Evolutionary conservation across 1,139 yeast species (phyloP), one percentile per base, ranked within the genome.

Genomic region (Tardiomyces blankii): DNA sequence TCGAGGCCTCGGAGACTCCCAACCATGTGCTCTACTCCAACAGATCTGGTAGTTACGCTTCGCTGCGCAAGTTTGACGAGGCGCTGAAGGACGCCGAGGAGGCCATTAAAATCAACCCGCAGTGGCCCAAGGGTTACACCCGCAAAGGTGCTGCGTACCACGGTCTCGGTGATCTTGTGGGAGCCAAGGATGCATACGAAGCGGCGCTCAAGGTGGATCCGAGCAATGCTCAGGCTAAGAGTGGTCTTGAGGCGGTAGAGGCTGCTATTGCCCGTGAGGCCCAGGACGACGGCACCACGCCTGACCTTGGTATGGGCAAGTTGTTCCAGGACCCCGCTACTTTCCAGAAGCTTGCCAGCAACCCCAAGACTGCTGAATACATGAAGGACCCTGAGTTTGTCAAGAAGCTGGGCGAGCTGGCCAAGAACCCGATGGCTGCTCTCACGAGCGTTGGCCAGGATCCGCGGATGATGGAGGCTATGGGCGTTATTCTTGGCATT

Each of bases 41-140:
- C 69, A 80, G 97, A 65, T 88, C 96, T n/a, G 98, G 95, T 11
- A 77, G 87, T 47, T 82, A 82, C 59, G 84, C 96, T 2, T 85
- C 96, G 13, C 67, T 82, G 67, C 81, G 81, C 61, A 68, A 87
- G 55, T 91, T 80, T 59, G 65, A 67, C 33, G 70, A 80, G 51
- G 97, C 97, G 2, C 71, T 87, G 49, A 70, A 73, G 47, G 97
- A 91, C 64, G 97, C 97, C 23, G 69, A 84, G 51, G 77, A 82
- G 60, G 83, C 95, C 67, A 80, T 84, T 45, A 74, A 76, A 58
- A 78, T 87, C 67, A 87, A 85, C 54, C 80, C 86, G 19, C 53
- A 78, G 2, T 91, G 97, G 96, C 88, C 96, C 18, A 91, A 91
- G 67, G 98, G 97, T 43, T 85, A 83, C 72, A 83, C 81, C 60